Conservation (phyloP, 495 filamentous ascomycete species). For the Articulospora tetracladia region DNA sequence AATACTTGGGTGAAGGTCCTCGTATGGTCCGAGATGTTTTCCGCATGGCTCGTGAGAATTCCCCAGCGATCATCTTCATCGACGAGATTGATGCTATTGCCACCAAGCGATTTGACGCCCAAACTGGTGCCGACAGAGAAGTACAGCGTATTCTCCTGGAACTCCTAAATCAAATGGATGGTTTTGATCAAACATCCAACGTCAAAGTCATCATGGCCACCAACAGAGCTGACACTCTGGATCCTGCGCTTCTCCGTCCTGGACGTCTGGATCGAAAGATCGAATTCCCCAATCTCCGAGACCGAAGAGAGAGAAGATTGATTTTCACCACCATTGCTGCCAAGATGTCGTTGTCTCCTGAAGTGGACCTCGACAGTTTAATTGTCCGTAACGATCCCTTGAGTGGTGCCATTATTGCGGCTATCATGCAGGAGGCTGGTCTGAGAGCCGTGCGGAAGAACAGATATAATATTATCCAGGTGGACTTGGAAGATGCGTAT, state of each 20-base stretch:
- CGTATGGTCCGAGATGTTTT: constrained; percentile 99
- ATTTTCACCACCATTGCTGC: constrained; percentile 95
- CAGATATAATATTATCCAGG: constrained; percentile 97
- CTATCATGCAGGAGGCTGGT: constrained; percentile 98
- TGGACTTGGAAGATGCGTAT: constrained; percentile 93
- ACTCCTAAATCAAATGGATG: constrained; percentile 98
- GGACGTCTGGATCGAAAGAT: constrained; percentile 97
- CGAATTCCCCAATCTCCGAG: constrained; percentile 88
- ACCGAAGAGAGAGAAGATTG: constrained; percentile 87
- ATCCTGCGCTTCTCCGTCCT: constrained; percentile 89
- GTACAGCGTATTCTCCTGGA: constrained; percentile 97
- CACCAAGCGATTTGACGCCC: constrained; percentile 97
- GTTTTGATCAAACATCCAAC: constrained; percentile 96
- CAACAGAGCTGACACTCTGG: constrained; percentile 94
- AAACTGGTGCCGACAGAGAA: constrained; percentile 95
- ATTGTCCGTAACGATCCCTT: constrained; percentile 96
- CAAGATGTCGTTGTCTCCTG: constrained; percentile 94
- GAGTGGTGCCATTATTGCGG: constrained; percentile 92
- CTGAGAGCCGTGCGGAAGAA: constrained; percentile 96
- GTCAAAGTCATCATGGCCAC: constrained; percentile 99
- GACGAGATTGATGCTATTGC: constrained; percentile 99
- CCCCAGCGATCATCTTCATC: constrained; percentile 98
- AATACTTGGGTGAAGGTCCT: constrained; percentile 95
- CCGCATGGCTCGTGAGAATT: constrained; percentile 98
- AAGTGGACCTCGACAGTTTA: constrained; percentile 92